A percentile compares a stretch with the other conserved stretches of the same genome.
phyloP scores from a whole-genome alignment of 305 asterid species.

The Vinca major region DNA sequence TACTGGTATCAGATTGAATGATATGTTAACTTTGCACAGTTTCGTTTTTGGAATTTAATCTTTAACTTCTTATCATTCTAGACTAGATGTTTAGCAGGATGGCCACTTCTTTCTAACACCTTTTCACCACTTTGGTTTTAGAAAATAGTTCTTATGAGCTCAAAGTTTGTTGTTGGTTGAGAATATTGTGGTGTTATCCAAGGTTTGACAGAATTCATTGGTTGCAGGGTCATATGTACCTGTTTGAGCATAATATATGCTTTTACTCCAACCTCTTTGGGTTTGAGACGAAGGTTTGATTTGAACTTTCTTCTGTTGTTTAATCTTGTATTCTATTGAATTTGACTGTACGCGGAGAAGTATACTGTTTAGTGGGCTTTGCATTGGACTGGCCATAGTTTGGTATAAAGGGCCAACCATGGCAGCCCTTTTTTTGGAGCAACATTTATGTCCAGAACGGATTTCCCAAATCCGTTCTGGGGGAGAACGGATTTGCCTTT shows the following conservation, averaged over 20 bases:
- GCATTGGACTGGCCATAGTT: too few species aligned
- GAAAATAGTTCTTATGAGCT: too few species aligned
- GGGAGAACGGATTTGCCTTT: too few species aligned
- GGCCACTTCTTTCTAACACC: neutral
- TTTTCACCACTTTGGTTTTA: too few species aligned
- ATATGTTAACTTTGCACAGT: slow-evolving; percentile 6
- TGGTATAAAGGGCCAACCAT: too few species aligned
- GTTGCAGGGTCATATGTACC: slow-evolving; percentile 95
- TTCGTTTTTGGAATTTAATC: slow-evolving; percentile 1
- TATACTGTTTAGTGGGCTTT: neutral
- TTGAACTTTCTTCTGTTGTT: slow-evolving; percentile 7
- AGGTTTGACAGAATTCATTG: neutral
- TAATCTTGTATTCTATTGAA: neutral
- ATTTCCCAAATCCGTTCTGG: too few species aligned
- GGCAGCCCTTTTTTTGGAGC: too few species aligned
- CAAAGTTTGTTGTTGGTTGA: neutral
- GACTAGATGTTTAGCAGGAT: neutral
- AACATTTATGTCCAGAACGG: too few species aligned
- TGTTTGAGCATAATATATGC: slow-evolving; percentile 76
- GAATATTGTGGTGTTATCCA: slow-evolving; percentile 1
- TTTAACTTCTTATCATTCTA: neutral
- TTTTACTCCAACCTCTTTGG: slow-evolving; percentile 95
- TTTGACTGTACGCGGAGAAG: neutral
- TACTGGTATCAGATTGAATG: slow-evolving; percentile 19
- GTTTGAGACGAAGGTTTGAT: slow-evolving; percentile 88